phyloP scores from a whole-genome alignment of 2,329 filamentous ascomycete genomes.

The Fusarium sp. region DNA sequence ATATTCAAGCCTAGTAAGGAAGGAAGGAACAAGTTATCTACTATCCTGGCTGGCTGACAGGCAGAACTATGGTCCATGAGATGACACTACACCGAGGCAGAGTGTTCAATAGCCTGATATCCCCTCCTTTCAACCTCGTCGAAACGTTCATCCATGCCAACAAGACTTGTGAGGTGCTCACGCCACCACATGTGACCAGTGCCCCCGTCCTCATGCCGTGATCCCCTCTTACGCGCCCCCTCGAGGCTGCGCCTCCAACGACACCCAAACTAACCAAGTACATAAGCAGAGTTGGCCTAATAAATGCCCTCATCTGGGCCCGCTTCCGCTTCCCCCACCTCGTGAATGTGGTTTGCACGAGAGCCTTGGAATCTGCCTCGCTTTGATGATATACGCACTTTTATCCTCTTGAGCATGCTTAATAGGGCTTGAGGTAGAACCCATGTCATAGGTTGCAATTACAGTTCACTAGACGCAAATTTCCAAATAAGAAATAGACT shows the following conservation, averaged over 20 bases:
- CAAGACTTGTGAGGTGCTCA: conserved; percentile 9
- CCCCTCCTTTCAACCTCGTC: conserved; percentile 1
- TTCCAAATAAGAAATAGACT: conserved; percentile 33
- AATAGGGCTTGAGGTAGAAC: background rate
- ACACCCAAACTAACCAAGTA: background rate
- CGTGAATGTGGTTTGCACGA: too few relatives aligned
- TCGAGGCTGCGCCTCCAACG: conserved; percentile 19
- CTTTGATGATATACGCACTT: background rate
- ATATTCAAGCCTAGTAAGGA: background rate
- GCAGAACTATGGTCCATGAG: background rate
- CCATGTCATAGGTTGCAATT: background rate
- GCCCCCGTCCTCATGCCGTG: conserved; percentile 4
- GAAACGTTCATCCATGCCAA: conserved; percentile 1
- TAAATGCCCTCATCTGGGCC: conserved; percentile 1
- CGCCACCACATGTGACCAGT: conserved; percentile 30
- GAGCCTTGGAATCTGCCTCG: conserved; percentile 10
- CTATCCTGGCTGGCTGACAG: too few relatives aligned
- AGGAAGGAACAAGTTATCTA: too few relatives aligned
- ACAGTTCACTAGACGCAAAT: background rate
- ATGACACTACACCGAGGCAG: background rate
- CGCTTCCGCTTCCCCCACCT: background rate
- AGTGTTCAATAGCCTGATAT: background rate
- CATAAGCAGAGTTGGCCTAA: background rate
- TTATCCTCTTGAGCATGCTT: too few relatives aligned
- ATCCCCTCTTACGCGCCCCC: conserved; percentile 20